phyloP scores from a whole-genome alignment of 2,329 filamentous ascomycete genomes.

The Onygenales sp. region DNA sequence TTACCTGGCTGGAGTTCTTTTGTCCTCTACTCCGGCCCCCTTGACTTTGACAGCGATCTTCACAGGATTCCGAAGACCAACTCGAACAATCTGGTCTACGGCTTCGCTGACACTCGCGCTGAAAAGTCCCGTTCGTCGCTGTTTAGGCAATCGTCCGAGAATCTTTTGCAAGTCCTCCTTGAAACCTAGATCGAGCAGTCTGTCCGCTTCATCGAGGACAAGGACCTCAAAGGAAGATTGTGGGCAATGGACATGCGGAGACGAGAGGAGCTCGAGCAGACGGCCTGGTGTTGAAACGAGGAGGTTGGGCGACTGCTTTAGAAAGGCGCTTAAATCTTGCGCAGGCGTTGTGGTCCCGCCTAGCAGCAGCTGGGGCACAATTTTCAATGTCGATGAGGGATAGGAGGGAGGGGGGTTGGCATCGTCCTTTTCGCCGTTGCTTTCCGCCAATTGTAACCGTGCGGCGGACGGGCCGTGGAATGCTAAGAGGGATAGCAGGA shows the following conservation, averaged over 20 bases:
- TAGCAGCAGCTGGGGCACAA: conserved; percentile 80
- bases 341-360: conserved; percentile 67
- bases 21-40: conserved; percentile 65
- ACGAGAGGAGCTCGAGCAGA: conserved; percentile 76
- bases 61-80: conserved; percentile 86
- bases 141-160: conserved; percentile 75
- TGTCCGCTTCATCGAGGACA: conserved; percentile 89
- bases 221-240: conserved; percentile 86
- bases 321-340: conserved; percentile 77
- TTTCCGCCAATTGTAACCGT: conserved; percentile 28
- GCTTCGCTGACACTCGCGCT: conserved; percentile 95
- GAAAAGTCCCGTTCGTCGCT: conserved; percentile 85
- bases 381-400: conserved; percentile 42
- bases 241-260: conserved; percentile 76
- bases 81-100: conserved; percentile 82
- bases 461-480: conserved; percentile 72
- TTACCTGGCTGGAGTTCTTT: conserved; percentile 70
- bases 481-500: conserved; percentile 64
- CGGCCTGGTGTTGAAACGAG: conserved; percentile 86
- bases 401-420: conserved; percentile 23
- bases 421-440: conserved; percentile 24
- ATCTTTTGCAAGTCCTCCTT: conserved; percentile 85
- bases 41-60: conserved; percentile 93
- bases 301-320: conserved; percentile 76
- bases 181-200: conserved; percentile 86